phyloP scores from a whole-genome alignment of 2,329 filamentous ascomycete genomes.

The Akanthomyces uredinophilus region DNA sequence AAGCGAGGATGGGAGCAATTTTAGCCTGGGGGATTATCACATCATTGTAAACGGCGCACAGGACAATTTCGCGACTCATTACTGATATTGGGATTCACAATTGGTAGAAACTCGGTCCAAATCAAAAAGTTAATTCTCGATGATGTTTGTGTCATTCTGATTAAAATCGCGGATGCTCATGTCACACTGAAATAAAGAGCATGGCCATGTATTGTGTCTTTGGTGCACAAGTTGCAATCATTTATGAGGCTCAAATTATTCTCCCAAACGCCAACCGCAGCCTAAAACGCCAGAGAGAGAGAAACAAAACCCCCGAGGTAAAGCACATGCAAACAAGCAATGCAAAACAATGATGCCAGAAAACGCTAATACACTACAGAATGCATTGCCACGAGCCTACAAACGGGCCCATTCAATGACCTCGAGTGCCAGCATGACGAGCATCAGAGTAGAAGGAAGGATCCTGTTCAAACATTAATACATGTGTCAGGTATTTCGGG shows the following conservation, averaged over 20 bases:
- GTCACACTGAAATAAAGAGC: not conserved
- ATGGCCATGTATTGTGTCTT: not conserved
- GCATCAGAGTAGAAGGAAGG: slow-evolving; percentile 80
- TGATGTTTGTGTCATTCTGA: not conserved
- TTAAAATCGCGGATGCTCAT: not conserved
- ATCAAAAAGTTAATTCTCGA: not conserved
- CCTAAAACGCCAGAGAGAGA: slow-evolving; percentile 5
- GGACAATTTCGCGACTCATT: not conserved
- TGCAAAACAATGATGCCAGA: not conserved
- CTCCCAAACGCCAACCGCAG: not conserved
- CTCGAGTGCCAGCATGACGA: slow-evolving; percentile 89
- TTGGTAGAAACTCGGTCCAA: not conserved
- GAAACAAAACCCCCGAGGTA: not conserved
- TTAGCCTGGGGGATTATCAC: not conserved
- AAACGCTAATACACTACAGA: slow-evolving; percentile 14
- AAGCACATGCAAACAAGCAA: slow-evolving; percentile 1
- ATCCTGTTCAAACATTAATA: slow-evolving; percentile 56
- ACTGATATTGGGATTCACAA: not conserved
- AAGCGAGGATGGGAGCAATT: not conserved
- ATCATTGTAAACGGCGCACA: slow-evolving; percentile 8
- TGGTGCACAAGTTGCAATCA: not conserved
- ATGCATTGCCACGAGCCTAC: slow-evolving; percentile 14
- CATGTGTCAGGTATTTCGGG: not conserved
- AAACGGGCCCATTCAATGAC: slow-evolving; percentile 77
- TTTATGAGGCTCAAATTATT: not conserved